A percentile compares a stretch with the other conserved stretches of the same genome.
Evolutionary conservation across 768 basidiomycete species (phyloP).

Genomic region (Pisolithus tinctorius): DNA sequence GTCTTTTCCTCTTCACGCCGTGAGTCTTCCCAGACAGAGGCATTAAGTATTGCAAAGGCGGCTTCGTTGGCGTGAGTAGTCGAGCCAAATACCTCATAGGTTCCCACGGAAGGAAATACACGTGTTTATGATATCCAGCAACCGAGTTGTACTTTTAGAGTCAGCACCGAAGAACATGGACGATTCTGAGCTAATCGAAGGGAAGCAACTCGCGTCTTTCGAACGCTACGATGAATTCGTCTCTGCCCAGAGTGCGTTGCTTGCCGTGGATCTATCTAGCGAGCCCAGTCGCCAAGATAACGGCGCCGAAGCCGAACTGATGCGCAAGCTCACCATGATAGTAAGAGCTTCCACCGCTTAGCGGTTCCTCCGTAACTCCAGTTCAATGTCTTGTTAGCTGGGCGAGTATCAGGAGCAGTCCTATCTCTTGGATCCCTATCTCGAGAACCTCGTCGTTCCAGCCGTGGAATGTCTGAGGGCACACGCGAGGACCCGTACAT

Average conservation of each 20-base stretch:
- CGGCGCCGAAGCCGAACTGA: conserved; percentile 33
- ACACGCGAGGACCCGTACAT: conserved; percentile 40
- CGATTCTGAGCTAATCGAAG: conserved; percentile 35
- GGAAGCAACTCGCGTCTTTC: conserved; percentile 47
- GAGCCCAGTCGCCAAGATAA: conserved; percentile 40
- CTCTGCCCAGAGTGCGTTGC: conserved; percentile 43
- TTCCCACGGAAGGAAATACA: too few relatives aligned
- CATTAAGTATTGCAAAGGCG: background rate
- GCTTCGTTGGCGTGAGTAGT: too few relatives aligned
- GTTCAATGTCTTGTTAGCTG: conserved; percentile 42
- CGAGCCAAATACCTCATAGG: background rate
- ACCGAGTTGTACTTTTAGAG: too few relatives aligned
- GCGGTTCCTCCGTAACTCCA: background rate
- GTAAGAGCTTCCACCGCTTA: conserved; percentile 34
- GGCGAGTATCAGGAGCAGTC: conserved; percentile 90
- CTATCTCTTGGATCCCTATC: conserved; percentile 84
- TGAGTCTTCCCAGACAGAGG: conserved; percentile 2
- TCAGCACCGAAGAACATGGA: conserved; percentile 20
- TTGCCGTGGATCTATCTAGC: conserved; percentile 39
- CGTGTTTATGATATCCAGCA: too few relatives aligned
- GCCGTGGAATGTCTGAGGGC: conserved; percentile 58
- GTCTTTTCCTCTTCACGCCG: conserved; percentile 40
- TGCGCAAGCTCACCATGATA: conserved; percentile 40
- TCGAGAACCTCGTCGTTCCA: conserved; percentile 74
- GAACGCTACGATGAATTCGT: conserved; percentile 58